These are phyloP conservation scores for Gremmenia infestans DNA, from an alignment of 2,329 filamentous ascomycete genomes.

Conservation along the genomic window DNA sequence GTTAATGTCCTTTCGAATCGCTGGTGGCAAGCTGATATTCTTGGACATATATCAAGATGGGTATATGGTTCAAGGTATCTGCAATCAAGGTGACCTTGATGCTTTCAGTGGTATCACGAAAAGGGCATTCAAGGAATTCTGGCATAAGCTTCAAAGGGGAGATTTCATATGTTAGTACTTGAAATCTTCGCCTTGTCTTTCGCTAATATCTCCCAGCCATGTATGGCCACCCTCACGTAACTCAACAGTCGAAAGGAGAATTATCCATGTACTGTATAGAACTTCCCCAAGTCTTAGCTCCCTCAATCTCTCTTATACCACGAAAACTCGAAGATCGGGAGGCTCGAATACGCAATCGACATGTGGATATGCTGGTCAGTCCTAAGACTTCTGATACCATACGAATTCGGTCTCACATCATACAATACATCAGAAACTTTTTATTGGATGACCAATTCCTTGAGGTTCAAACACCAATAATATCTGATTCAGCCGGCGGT, in stretches of 20 bases:
- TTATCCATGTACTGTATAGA: constrained; percentile 65
- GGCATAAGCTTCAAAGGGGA: constrained; percentile 67
- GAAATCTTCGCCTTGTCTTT: not conserved
- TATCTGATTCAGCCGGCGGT: constrained; percentile 78
- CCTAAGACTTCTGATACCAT: constrained; percentile 62
- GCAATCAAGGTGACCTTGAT: constrained; percentile 54
- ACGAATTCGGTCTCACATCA: constrained; percentile 67
- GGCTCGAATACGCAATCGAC: constrained; percentile 68
- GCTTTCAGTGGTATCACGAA: constrained; percentile 31
- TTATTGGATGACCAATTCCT: constrained; percentile 69
- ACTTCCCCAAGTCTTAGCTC: constrained; percentile 68
- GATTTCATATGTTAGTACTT: constrained; percentile 71
- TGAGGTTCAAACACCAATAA: constrained; percentile 87
- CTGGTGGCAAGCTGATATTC: constrained; percentile 78
- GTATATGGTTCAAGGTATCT: constrained; percentile 68
- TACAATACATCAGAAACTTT: constrained; percentile 68
- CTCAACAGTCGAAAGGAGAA: constrained; percentile 58
- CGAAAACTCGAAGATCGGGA: constrained; percentile 64
- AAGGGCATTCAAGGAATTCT: constrained; percentile 53
- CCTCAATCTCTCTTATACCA: constrained; percentile 75
- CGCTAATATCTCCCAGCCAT: constrained; percentile 41
- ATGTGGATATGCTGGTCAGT: constrained; percentile 83
- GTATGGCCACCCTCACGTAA: constrained; percentile 64
- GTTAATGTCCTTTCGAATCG: constrained; percentile 63
- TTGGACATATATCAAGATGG: constrained; percentile 73